A percentile compares a stretch with the other conserved stretches of the same genome.
phyloP scores from a whole-genome alignment of 2,329 filamentous ascomycete species.

The Mollisiaceae sp. region DNA sequence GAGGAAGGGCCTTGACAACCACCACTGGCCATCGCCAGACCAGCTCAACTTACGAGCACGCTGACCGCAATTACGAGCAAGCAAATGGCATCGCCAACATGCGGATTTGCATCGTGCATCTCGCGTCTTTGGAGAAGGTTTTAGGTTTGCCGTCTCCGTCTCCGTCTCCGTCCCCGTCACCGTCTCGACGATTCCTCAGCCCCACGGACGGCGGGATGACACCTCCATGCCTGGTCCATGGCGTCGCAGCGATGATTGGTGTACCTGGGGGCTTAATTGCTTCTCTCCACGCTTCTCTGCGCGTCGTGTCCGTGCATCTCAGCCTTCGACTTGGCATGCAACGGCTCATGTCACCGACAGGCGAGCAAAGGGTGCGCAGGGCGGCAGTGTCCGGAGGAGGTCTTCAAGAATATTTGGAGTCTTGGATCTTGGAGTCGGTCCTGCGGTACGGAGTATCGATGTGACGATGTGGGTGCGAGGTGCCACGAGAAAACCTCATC shows the following conservation, averaged over 20 bases:
- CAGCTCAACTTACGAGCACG: neutral
- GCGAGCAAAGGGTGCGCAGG: neutral
- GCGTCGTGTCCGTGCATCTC: neutral
- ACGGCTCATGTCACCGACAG: slow-evolving; percentile 1
- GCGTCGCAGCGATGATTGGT: neutral
- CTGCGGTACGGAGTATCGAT: no score
- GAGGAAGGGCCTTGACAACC: no score
- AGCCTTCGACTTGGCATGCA: slow-evolving; percentile 4
- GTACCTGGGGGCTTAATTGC: neutral
- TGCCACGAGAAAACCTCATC: neutral
- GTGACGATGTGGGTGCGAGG: neutral
- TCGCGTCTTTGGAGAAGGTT: neutral
- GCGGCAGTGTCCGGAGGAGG: slow-evolving; percentile 1
- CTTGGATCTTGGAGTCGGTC: no score
- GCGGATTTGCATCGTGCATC: neutral
- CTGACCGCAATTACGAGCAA: neutral
- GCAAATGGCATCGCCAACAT: neutral
- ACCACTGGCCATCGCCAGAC: neutral
- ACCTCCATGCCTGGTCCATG: no score
- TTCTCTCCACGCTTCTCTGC: neutral
- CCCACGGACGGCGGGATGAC: neutral
- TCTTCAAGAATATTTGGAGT: no score
- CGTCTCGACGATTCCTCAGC: neutral
- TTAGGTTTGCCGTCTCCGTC: neutral
- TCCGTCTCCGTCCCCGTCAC: neutral